phyloP scores from a whole-genome alignment of 805 yeast species.

The Myxozyma vanderwaltii region DNA sequence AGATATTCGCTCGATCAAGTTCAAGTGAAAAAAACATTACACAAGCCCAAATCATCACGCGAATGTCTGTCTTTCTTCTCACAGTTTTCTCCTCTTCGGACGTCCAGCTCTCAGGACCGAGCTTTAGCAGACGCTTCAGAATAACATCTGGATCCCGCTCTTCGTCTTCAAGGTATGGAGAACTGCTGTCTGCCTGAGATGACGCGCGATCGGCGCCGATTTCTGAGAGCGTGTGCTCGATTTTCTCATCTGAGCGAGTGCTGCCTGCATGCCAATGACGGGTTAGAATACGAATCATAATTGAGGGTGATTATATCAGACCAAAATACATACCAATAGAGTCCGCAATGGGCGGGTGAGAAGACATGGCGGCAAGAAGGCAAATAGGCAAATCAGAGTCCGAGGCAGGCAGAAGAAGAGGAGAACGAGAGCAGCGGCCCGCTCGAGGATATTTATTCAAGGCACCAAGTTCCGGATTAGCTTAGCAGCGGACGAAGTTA shows the following conservation, averaged over 20 bases:
- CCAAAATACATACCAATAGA: neutral
- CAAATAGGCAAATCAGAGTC: neutral
- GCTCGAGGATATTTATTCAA: neutral
- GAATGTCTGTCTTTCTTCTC: slow-evolving; percentile 54
- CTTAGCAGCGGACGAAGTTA: neutral
- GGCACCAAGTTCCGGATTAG: neutral
- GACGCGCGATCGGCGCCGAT: neutral
- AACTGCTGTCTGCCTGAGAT: neutral
- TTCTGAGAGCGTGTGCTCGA: neutral
- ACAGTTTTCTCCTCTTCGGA: slow-evolving; percentile 53
- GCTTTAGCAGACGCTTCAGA: slow-evolving; percentile 19
- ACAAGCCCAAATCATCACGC: slow-evolving; percentile 58
- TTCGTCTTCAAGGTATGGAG: slow-evolving; percentile 10
- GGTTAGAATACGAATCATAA: neutral
- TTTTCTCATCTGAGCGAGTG: slow-evolving; percentile 6
- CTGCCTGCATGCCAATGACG: neutral
- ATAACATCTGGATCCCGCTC: slow-evolving; percentile 27
- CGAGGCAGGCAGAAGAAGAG: neutral
- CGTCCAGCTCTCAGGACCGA: slow-evolving; percentile 48
- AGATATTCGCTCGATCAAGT: slow-evolving; percentile 58
- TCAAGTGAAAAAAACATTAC: slow-evolving; percentile 59
- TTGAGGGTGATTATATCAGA: neutral
- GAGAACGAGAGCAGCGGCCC: neutral
- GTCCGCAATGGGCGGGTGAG: neutral
- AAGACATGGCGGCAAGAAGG: slow-evolving; percentile 1